phyloP scores from a whole-genome alignment of 805 yeast genomes.

The Brettanomyces custersianus region DNA sequence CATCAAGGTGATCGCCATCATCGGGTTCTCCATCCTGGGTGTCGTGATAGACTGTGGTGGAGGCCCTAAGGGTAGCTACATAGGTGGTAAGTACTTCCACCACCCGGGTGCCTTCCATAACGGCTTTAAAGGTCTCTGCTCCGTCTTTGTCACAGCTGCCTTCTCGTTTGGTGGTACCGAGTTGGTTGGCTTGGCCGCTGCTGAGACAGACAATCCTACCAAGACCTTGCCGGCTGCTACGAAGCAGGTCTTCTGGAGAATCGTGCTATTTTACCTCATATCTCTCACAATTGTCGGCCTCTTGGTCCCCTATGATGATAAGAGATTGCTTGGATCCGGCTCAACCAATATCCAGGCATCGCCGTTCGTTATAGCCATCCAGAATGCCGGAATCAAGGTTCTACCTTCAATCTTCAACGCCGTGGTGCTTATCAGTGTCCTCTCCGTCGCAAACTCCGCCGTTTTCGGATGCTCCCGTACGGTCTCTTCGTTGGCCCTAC shows the following conservation, averaged over 20 bases:
- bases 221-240: constrained; percentile 51
- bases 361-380: constrained; percentile 58
- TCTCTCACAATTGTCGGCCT: constrained; percentile 40
- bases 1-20: constrained; percentile 44
- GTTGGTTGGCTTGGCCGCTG: constrained; percentile 50
- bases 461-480: constrained; percentile 61
- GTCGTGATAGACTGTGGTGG: constrained; percentile 51
- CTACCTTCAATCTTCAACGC: constrained; percentile 61
- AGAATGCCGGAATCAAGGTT: constrained; percentile 47
- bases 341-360: constrained; percentile 47
- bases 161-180: constrained; percentile 60
- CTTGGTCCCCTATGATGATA: constrained; percentile 45
- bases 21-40: constrained; percentile 46
- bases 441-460: constrained; percentile 65
- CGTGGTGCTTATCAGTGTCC: constrained; percentile 54
- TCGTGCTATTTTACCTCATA: constrained; percentile 42
- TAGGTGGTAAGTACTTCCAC: constrained; percentile 52
- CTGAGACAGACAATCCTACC: constrained; percentile 51
- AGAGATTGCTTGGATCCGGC: constrained; percentile 34
- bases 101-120: constrained; percentile 43
- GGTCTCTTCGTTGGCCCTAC: constrained; percentile 51
- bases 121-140: constrained; percentile 51
- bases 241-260: constrained; percentile 53
- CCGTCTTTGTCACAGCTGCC: constrained; percentile 49
- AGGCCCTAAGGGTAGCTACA: constrained; percentile 46